Base-by-base conservation (phyloP, 345 rosid species). In the Alliaria petiolata region DNA sequence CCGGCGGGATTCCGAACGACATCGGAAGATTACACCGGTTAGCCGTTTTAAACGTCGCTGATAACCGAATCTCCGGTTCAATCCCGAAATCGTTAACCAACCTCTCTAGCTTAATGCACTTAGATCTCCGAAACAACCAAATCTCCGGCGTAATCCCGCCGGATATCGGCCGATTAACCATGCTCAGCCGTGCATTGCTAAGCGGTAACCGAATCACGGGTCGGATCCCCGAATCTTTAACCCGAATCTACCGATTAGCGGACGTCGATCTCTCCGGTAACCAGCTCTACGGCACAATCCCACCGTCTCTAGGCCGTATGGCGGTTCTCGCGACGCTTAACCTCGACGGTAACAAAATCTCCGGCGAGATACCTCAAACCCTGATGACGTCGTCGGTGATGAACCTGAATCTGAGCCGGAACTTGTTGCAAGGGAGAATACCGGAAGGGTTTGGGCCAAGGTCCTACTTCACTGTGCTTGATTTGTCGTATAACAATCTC, bases 261-360 rank as follows among this genome's bases (percentile, higher is more conserved):
- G 98, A 92, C 77, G 67, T 92, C 13, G 93, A 93, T 72, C 87
- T 93, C 22, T 93, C 98, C 2, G 22, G 79, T 64, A 93, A 90
- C 77, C 65, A 60, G 12, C 25, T 93, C 8, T 83, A 86, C 19
- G 97, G 98, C 0, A 2, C 58, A 0, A 93, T 93, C 10, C 89
- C 98, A 3, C 76, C 78, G 33, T 78, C 88, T 0, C 54, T 93
- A 11, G 97, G 98, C 0, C 87, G 78, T 70, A 93, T 93, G 97
- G 76, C 92, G 12, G 98, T 93, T 7, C 77, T 93, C 1, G 85
- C 96, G 3, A 93, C 92, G 0, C 75, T 93, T 13, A 90, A 93
- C 76, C 89, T 93, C 40, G 98, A 93, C 63, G 79, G 76, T 0
- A 93, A 93, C 83, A 77, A 28, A 63, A 30, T 93, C 9, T 69